These are phyloP conservation scores for Amauroascus verrucosus DNA, from an alignment of 2,329 filamentous ascomycete genomes.

Conservation along the genomic window DNA sequence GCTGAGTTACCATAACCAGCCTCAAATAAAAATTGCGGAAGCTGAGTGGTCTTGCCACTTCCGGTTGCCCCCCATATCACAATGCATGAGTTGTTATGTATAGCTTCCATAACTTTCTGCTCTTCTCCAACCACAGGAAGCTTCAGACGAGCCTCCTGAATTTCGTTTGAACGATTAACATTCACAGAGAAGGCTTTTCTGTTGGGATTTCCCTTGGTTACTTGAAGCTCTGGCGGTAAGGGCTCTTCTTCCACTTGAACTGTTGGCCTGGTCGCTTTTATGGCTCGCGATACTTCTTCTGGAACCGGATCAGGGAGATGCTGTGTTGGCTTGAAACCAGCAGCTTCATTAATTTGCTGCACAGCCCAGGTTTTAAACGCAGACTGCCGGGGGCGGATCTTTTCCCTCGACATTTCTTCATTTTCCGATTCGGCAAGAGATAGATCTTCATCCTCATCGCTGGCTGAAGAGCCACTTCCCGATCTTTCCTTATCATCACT, in stretches of 20 bases:
- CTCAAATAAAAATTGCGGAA: constrained; percentile 93
- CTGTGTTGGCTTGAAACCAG: constrained; percentile 54
- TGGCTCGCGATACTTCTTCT: constrained; percentile 27
- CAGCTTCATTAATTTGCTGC: constrained; percentile 70
- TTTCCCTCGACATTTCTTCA: constrained; percentile 16
- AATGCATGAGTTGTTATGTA: constrained; percentile 81
- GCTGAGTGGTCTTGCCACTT: constrained; percentile 94
- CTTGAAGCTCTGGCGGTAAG: constrained; percentile 31
- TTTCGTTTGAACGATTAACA: constrained; percentile 58
- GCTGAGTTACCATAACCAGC: constrained; percentile 73
- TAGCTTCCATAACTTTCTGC: constrained; percentile 95
- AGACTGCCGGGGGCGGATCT: constrained; percentile 37
- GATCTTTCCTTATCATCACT: constrained; percentile 19
- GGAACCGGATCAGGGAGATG: constrained; percentile 23
- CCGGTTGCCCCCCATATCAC: constrained; percentile 92
- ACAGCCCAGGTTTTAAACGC: constrained; percentile 94
- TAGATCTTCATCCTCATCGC: constrained; percentile 27
- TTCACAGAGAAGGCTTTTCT: constrained; percentile 68
- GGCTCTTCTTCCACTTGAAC: constrained; percentile 32
- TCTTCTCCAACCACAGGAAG: constrained; percentile 90
- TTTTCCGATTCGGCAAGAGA: constrained; percentile 20
- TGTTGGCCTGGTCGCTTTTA: constrained; percentile 27
- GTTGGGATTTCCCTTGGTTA: constrained; percentile 35
- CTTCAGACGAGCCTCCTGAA: constrained; percentile 67
- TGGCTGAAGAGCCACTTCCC: constrained; percentile 18